Evolutionary conservation across 176 grass and related monocot species (phyloP).

Genomic region (Cenchrus purpureus): DNA sequence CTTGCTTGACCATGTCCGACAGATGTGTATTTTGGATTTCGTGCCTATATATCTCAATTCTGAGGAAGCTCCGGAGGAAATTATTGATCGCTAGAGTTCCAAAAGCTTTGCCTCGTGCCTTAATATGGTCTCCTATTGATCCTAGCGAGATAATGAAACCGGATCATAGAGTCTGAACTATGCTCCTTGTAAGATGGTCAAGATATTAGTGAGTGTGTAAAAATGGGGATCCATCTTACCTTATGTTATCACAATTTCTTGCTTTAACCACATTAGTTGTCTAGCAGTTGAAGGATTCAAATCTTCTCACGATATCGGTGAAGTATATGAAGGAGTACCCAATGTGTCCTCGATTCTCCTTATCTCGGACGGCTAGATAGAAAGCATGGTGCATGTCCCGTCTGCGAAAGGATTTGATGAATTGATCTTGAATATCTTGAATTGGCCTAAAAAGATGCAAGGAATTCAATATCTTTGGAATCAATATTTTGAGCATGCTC

Average conservation of each 20-base stretch:
- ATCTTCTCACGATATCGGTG: conserved; percentile 55
- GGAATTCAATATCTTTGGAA: conserved; percentile 95
- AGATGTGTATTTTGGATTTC: conserved; percentile 95
- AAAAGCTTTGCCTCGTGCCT: conserved; percentile 52
- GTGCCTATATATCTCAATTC: conserved; percentile 72
- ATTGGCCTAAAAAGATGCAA: conserved; percentile 76
- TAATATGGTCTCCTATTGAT: too few species aligned
- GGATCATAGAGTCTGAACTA: too few species aligned
- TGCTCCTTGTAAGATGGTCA: too few species aligned
- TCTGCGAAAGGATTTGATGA: conserved; percentile 75
- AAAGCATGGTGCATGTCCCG: conserved; percentile 47
- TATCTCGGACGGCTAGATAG: conserved; percentile 53
- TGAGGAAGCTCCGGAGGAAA: conserved; percentile 76
- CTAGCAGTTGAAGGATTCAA: conserved; percentile 64
- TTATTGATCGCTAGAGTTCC: conserved; percentile 62
- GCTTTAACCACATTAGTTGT: conserved; percentile 67
- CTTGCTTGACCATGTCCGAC: conserved; percentile 67
- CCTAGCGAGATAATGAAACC: too few species aligned
- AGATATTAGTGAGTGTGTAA: too few species aligned
- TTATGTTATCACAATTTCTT: too few species aligned
- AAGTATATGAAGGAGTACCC: conserved; percentile 88
- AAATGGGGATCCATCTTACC: too few species aligned
- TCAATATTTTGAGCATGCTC: conserved; percentile 68
- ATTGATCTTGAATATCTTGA: conserved; percentile 35
- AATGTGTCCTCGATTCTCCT: conserved; percentile 72